A percentile compares a stretch with the other conserved stretches of the same genome.
Conservation (phyloP, 2,329 filamentous ascomycete species). For the Atkinsonella texensis region DNA sequence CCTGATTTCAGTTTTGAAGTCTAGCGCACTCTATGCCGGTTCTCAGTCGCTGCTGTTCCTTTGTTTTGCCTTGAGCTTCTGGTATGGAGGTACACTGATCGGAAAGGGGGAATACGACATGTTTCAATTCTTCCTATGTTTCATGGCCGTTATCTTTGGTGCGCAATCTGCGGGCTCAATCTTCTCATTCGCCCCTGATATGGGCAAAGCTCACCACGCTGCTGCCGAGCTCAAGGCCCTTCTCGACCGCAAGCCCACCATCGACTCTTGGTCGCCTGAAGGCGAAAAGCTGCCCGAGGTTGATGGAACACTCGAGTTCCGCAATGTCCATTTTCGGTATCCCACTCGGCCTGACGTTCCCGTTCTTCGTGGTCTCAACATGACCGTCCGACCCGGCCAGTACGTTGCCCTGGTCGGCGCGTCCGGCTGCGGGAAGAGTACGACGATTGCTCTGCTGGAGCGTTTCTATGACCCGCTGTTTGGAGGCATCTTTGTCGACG, state of each 20-base stretch:
- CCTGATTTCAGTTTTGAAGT: conserved; percentile 61
- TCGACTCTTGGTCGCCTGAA: conserved; percentile 68
- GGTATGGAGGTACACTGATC: conserved; percentile 76
- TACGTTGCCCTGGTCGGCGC: conserved; percentile 89
- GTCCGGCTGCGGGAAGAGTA: conserved; percentile 87
- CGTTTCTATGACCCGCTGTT: conserved; percentile 86
- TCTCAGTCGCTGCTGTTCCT: conserved; percentile 78
- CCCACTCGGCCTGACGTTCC: conserved; percentile 83
- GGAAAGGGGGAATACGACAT: conserved; percentile 57
- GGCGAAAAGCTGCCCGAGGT: conserved; percentile 52
- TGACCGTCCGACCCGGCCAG: conserved; percentile 62
- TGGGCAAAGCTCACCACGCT: conserved; percentile 84
- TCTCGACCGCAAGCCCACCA: conserved; percentile 69
- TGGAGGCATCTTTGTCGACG: conserved; percentile 73
- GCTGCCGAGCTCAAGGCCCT: conserved; percentile 69
- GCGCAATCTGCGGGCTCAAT: conserved; percentile 83
- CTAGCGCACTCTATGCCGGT: conserved; percentile 67
- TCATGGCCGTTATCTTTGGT: conserved; percentile 78
- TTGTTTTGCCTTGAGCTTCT: conserved; percentile 80
- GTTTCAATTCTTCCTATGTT: conserved; percentile 89
- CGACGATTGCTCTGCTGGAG: conserved; percentile 82
- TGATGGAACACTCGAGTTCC: conserved; percentile 76
- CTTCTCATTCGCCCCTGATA: conserved; percentile 83
- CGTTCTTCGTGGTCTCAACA: conserved; percentile 75
- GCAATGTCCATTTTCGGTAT: conserved; percentile 88